Base-by-base conservation (phyloP, 192 early-diverging fungal species). In the Linnemannia elongata region DNA sequence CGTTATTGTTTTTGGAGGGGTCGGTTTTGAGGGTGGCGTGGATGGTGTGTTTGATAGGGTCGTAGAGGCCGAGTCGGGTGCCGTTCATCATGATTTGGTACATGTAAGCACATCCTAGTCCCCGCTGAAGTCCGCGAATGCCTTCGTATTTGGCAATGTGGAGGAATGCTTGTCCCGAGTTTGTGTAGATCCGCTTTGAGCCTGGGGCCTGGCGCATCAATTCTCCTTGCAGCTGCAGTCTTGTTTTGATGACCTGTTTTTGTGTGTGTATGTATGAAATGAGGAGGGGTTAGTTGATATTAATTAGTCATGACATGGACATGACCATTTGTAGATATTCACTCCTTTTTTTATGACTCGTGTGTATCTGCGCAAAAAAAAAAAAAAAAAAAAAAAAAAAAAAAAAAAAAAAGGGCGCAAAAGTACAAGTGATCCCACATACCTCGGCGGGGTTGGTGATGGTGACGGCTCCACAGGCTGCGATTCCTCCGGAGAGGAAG, bases 401-500 rank as follows among this genome's bases (percentile, higher is more conserved):
- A 20, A 74, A 47, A 74, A 74, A 13, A 24, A 41, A 41, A 10
- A 47, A 39, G n/a, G n/a, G n/a, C n/a, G n/a, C n/a, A 69, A 36
- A 45, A 45, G 45, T n/a, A n/a, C n/a, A n/a, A 74, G 18, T 35
- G n/a, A 17, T 36, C 52, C 54, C 55, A 44, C 18, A 75, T 89
- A 96, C 96, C 93, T 99, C 97, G 88, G 95, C 94, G 2, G 97
- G 97, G 89, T 99, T 99, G n/a, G 97, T 97, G 75, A 99, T 95
- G 10, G 98, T 99, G 36, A 98, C 98, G 20, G 98, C 96, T 18
- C 94, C 93, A 88, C 96, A 97, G 35, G 96, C 96, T 38, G 97
- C 97, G 68, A 96, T 82, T 66, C 96, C 96, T 69, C 96, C 97
- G 18, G 94, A 91, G 30, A 95, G 75, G 90, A 97, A 97, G 5